phyloP scores from a whole-genome alignment of 116 monocot species.

The Posidonia oceanica region DNA sequence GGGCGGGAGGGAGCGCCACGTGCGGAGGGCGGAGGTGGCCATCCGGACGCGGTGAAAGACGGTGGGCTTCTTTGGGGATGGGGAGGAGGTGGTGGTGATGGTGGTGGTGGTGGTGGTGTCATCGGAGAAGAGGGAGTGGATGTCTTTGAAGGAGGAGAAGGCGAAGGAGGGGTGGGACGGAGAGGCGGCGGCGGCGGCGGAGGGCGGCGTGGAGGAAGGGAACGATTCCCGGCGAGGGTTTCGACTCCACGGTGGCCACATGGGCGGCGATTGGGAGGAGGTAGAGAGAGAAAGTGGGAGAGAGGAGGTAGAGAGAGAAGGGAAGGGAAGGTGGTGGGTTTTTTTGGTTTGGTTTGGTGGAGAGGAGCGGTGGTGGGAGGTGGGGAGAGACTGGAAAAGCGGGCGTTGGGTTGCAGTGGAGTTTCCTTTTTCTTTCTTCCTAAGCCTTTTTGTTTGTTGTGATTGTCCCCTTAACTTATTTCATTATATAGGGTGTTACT shows the following conservation, averaged over 20 bases:
- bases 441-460: too few species aligned
- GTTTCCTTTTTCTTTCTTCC: too few species aligned
- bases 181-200: conserved; percentile 6
- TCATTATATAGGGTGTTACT: too few species aligned
- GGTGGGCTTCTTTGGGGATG: conserved; percentile 10
- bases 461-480: too few species aligned
- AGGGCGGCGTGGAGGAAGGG: conserved; percentile 8
- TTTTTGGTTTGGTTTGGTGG: neutral
- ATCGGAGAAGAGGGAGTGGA: conserved; percentile 33
- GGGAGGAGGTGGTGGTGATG: too few species aligned
- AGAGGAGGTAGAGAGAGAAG: neutral
- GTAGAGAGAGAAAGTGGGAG: neutral
- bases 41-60: conserved; percentile 72
- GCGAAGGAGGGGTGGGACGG: conserved; percentile 12
- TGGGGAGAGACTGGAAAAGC: too few species aligned
- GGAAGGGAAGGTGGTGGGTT: neutral
- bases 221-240: conserved; percentile 12
- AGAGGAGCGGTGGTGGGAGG: too few species aligned
- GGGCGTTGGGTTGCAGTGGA: too few species aligned
- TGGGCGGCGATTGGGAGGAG: conserved; percentile 7
- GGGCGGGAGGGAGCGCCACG: conserved; percentile 28
- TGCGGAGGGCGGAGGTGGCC: conserved; percentile 51
- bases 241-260: conserved; percentile 54
- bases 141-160: conserved; percentile 40
- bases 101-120: conserved; percentile 2